These are phyloP conservation scores for Tieghemiomyces parasiticus DNA, from an alignment of 192 early-diverging fungal species.

Conservation along the genomic window DNA sequence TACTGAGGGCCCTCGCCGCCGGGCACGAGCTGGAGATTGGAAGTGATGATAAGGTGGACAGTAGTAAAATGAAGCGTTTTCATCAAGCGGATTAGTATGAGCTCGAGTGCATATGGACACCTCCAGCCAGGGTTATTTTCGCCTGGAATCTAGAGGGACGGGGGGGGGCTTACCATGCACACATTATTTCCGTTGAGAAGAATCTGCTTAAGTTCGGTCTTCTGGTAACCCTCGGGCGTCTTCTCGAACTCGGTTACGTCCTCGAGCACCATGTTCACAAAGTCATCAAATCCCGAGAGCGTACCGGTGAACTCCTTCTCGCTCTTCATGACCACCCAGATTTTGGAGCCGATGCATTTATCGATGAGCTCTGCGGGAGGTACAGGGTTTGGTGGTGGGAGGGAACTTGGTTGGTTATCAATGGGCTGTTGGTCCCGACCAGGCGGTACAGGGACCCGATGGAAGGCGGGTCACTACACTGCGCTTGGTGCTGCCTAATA, in stretches of 20 bases:
- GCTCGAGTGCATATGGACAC: no score
- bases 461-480: background rate
- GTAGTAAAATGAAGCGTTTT: no score
- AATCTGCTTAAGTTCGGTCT: conserved; percentile 72
- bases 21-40: no score
- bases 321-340: conserved; percentile 96
- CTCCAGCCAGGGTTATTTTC: no score
- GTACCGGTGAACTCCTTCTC: conserved; percentile 96
- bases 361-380: conserved; percentile 76
- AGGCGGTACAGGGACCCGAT: background rate
- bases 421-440: background rate
- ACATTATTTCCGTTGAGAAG: conserved; percentile 96
- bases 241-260: conserved; percentile 82
- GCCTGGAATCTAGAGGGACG: no score
- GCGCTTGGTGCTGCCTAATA: background rate
- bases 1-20: no score
- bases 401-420: background rate
- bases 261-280: conserved; percentile 96
- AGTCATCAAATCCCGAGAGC: conserved; percentile 94
- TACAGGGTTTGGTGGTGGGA: background rate
- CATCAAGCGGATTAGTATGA: no score
- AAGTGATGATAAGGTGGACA: no score
- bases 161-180: conserved; percentile 68
- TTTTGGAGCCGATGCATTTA: conserved; percentile 91
- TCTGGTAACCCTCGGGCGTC: conserved; percentile 56